A percentile compares a stretch with the other conserved stretches of the same genome.
Evolutionary conservation across 169 alveolate species (phyloP).

Genomic region (Cryptosporidium sp.): DNA sequence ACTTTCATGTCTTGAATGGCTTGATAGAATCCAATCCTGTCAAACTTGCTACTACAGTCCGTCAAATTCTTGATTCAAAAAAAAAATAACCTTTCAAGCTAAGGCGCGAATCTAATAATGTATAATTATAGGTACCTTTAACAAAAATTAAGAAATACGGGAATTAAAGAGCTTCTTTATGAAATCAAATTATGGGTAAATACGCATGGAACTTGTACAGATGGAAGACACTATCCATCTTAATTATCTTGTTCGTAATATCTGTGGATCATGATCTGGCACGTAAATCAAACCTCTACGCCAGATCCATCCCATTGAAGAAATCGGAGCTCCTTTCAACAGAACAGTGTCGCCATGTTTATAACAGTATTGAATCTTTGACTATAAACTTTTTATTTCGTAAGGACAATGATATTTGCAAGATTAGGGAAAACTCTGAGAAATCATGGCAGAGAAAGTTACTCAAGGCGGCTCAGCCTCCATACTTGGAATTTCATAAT

Average conservation of each 20-base stretch:
- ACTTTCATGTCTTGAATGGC: neutral
- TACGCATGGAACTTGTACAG: neutral
- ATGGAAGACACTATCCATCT: neutral
- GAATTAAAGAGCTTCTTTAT: neutral
- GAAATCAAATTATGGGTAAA: neutral
- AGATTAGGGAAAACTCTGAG: neutral
- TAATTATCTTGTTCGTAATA: neutral
- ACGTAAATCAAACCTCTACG: neutral
- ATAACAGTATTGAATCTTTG: slow-evolving; percentile 4
- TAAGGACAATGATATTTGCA: slow-evolving; percentile 25
- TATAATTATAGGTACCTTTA: neutral
- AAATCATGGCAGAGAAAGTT: slow-evolving; percentile 45
- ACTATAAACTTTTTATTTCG: slow-evolving; percentile 28
- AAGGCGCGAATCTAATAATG: neutral
- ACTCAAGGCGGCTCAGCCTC: slow-evolving; percentile 51
- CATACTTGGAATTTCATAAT: slow-evolving; percentile 50
- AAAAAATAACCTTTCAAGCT: neutral
- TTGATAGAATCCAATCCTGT: neutral
- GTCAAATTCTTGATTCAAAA: too few species aligned
- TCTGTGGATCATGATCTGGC: neutral
- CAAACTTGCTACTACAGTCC: neutral
- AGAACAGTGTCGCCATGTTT: slow-evolving; percentile 23
- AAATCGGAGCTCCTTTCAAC: slow-evolving; percentile 26
- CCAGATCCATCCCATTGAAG: slow-evolving; percentile 7
- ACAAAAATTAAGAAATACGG: neutral